Evolutionary conservation across 164 flowering plant species (phyloP), one percentile per base, ranked within the genome.

Genomic region (Macadamia integrifolia): DNA sequence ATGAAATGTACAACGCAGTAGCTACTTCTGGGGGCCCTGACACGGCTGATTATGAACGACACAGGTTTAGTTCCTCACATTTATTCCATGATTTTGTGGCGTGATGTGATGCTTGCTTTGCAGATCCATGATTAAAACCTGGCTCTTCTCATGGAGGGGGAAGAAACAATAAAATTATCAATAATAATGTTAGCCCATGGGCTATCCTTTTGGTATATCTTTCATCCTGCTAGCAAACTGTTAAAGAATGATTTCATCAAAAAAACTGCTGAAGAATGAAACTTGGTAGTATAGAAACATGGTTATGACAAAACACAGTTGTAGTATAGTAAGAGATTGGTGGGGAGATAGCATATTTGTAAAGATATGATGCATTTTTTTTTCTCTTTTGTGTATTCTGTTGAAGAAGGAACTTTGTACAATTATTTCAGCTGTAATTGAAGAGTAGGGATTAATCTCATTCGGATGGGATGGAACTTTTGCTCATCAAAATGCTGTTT

Each of bases 51-150:
- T 86, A 79, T 60, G 90, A 87, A 72, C 82, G 77, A 58, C 85
- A 78, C 50, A 84, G 86, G 76, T 83, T 87, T 64, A 64, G 79
- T 58, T 82, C 92, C 40, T 80, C 93, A n/a, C 92, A 81, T 73
- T 58, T 85, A 70, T 76, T 84, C 52, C 92, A 84, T 82, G 96
- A 92, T 83, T 90, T 87, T 79, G 93, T 87, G 64, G 89, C 88
- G 44, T 87, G 76, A 87, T 32, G 40, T 14, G 60, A 49, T 58
- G 58, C 55, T 72, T 68, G 66, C 66, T 15, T 44, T 15, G 67
- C 57, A 53, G 17, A 46, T 57, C 49, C 18, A 53, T 42, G 44
- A 13, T 17, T 42, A 67, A 18, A 65, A 44, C 50, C 57, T 11
- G 56, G 61, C 60, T 68, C 68, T 50, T 53, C 72, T 58, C 11